These are phyloP conservation scores for Capsicum baccatum DNA, from an alignment of 257 asterid genomes.

Conservation along the genomic window DNA sequence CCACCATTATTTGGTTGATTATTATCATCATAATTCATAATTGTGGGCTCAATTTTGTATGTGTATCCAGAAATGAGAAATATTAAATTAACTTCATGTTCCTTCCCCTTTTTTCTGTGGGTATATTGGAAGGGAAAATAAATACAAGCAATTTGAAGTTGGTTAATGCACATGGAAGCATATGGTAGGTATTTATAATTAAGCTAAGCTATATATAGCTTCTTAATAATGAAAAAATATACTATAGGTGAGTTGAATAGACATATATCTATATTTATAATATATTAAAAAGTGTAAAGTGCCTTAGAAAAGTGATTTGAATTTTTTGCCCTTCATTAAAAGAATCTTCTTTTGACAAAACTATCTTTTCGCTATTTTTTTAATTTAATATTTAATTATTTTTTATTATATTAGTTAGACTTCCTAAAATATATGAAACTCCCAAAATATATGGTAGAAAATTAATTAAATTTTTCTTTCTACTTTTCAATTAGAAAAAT, in stretches of 20 bases:
- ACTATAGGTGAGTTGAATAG: background rate
- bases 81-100: background rate
- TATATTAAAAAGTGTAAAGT: no score
- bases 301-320: no score
- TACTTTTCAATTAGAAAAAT: no score
- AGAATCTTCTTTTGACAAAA: no score
- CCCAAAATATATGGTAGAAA: no score
- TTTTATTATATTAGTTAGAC: no score
- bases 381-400: no score
- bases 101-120: background rate
- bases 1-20: slow-evolving; percentile 29
- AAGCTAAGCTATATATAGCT: slow-evolving; percentile 1
- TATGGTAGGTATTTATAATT: slow-evolving; percentile 28
- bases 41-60: slow-evolving; percentile 31
- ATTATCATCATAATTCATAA: background rate
- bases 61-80: background rate
- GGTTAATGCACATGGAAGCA: slow-evolving; percentile 36
- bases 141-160: background rate
- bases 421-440: no score
- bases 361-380: no score
- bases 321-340: no score
- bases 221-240: slow-evolving; percentile 9
- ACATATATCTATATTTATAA: background rate
- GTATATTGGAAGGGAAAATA: background rate
- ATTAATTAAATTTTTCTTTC: no score